Evolutionary conservation across 257 asterid species (phyloP).

Genomic region (Anisodus tanguticus): DNA sequence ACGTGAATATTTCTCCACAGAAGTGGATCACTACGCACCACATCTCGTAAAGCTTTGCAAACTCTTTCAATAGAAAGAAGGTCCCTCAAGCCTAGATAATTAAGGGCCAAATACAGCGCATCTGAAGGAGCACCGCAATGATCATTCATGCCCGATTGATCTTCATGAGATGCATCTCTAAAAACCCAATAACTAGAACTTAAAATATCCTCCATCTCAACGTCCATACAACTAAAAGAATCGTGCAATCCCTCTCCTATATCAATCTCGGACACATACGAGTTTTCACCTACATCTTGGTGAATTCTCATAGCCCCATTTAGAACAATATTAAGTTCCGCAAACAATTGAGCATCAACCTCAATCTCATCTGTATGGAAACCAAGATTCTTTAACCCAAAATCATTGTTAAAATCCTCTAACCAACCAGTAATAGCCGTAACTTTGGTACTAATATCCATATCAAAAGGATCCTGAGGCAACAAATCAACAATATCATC

Average conservation of each 20-base stretch:
- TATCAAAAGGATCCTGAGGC: conserved; percentile 75
- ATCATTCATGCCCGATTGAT: conserved; percentile 33
- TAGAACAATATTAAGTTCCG: conserved; percentile 49
- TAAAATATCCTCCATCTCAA: conserved; percentile 43
- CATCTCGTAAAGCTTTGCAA: conserved; percentile 64
- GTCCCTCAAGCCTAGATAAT: conserved; percentile 62
- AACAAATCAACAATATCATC: conserved; percentile 60
- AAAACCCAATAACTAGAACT: conserved; percentile 47
- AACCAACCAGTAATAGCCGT: conserved; percentile 53
- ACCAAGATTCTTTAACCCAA: conserved; percentile 45
- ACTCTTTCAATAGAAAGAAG: conserved; percentile 72
- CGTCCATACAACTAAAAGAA: conserved; percentile 34
- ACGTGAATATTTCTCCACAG: conserved; percentile 67
- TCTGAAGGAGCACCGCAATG: conserved; percentile 50
- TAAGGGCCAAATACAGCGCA: conserved; percentile 59
- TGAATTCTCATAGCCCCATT: conserved; percentile 40
- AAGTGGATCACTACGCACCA: conserved; percentile 68
- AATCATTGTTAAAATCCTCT: conserved; percentile 47
- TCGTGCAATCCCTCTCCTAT: conserved; percentile 38
- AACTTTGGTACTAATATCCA: conserved; percentile 47
- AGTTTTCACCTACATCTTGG: conserved; percentile 41
- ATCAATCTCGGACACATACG: conserved; percentile 28
- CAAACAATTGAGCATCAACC: conserved; percentile 41
- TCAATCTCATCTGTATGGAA: conserved; percentile 46
- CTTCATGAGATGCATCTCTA: conserved; percentile 29